Percentiles rank a stretch among this genome's conserved stretches.
Evolutionary conservation across 257 asterid genomes (phyloP).

Genomic region (Salvia rosmarinus): DNA sequence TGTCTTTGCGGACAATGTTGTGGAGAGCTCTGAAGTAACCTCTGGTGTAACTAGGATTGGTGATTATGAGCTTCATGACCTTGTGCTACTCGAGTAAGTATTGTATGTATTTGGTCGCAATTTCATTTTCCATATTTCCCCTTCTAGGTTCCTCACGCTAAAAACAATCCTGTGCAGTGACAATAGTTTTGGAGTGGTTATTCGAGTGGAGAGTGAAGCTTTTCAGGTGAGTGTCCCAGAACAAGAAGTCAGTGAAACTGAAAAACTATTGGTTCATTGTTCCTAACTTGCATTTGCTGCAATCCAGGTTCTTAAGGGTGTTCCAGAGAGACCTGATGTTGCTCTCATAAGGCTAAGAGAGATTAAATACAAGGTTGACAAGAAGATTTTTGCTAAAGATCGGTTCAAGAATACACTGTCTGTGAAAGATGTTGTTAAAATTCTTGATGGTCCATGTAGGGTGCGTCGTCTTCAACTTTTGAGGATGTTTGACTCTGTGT

Average conservation of each 20-base stretch:
- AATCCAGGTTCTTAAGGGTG: slow-evolving; percentile 90
- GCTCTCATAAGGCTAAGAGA: slow-evolving; percentile 93
- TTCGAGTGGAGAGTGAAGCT: slow-evolving; percentile 96
- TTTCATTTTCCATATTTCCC: slow-evolving; percentile 13
- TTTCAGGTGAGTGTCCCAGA: slow-evolving; percentile 63
- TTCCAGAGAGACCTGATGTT: slow-evolving; percentile 89
- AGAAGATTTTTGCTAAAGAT: slow-evolving; percentile 67
- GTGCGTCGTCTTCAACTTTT: slow-evolving; percentile 50
- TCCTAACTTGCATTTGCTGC: slow-evolving; percentile 32
- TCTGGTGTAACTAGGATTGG: slow-evolving; percentile 89
- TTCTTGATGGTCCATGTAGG: slow-evolving; percentile 90
- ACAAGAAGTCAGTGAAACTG: background rate
- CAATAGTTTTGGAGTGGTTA: slow-evolving; percentile 88
- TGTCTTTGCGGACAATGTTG: slow-evolving; percentile 92
- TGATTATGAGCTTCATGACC: slow-evolving; percentile 96
- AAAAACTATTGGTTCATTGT: slow-evolving; percentile 17
- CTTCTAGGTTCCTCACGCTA: slow-evolving; percentile 9
- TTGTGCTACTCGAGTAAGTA: slow-evolving; percentile 79
- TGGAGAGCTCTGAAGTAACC: slow-evolving; percentile 95
- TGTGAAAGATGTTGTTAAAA: slow-evolving; percentile 83
- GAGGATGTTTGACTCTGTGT: background rate
- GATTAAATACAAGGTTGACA: slow-evolving; percentile 82
- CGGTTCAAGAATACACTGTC: slow-evolving; percentile 71
- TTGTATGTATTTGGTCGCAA: slow-evolving; percentile 4
- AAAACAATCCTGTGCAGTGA: slow-evolving; percentile 58